Percentiles rank a stretch among this genome's conserved stretches.
Conservation (phyloP, 1,284 basidiomycete genomes). For the Sporisorium graminicola region DNA sequence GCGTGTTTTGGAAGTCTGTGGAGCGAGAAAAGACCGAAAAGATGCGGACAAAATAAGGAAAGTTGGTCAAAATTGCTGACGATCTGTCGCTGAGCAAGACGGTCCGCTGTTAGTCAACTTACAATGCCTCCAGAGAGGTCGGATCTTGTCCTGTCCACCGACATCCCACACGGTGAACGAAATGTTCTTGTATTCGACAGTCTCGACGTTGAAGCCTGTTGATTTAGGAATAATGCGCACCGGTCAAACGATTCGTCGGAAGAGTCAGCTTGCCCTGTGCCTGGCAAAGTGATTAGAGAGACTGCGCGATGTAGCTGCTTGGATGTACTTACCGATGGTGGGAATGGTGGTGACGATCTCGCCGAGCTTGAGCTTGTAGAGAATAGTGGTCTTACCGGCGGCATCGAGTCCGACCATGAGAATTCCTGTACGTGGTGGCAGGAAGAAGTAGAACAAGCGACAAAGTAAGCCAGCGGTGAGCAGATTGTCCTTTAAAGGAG, state of each 20-base stretch:
- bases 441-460: neutral
- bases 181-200: slow-evolving; percentile 99
- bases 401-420: slow-evolving; percentile 92
- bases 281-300: neutral
- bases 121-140: slow-evolving; percentile 99
- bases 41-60: neutral
- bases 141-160: slow-evolving; percentile 78
- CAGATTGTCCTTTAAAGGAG: neutral
- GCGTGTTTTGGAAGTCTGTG: slow-evolving; percentile 98
- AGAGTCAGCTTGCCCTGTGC: neutral
- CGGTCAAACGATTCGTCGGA: too few relatives aligned
- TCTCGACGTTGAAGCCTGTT: slow-evolving; percentile 84
- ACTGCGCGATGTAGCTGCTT: neutral
- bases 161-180: slow-evolving; percentile 99
- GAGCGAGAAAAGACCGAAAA: neutral
- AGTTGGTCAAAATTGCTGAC: neutral
- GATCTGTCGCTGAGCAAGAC: neutral
- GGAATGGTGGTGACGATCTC: slow-evolving; percentile 99
- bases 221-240: too few relatives aligned
- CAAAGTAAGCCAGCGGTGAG: slow-evolving; percentile 8
- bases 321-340: slow-evolving; percentile 77
- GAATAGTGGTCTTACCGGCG: slow-evolving; percentile 84
- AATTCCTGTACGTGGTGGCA: slow-evolving; percentile 49
- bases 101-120: slow-evolving; percentile 69
- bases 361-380: slow-evolving; percentile 99